Evolutionary conservation across 192 early-diverging fungal species (phyloP).

Genomic region (Podila horticola): DNA sequence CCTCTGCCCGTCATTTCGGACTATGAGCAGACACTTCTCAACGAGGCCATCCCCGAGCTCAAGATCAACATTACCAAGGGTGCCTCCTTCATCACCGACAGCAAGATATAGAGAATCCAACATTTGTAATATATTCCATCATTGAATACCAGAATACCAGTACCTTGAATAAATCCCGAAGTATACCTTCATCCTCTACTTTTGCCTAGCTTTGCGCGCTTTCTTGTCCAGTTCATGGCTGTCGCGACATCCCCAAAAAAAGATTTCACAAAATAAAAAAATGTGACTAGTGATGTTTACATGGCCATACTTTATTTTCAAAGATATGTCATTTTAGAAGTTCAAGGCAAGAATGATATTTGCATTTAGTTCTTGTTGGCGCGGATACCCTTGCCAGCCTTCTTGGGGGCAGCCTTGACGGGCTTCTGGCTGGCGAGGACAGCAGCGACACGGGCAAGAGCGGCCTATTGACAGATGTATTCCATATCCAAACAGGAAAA

Average conservation of each 20-base stretch:
- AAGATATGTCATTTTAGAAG: background rate
- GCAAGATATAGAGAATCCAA: background rate
- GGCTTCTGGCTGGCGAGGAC: slow-evolving; percentile 73
- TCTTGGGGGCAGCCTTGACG: slow-evolving; percentile 65
- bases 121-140: background rate
- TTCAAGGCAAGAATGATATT: background rate
- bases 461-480: slow-evolving; percentile 55
- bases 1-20: slow-evolving; percentile 78
- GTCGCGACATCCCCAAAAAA: background rate
- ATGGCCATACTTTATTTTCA: background rate
- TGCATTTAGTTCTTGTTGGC: slow-evolving; percentile 61
- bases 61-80: slow-evolving; percentile 96
- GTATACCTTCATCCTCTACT: no score
- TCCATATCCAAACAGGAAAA: no score
- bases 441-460: slow-evolving; percentile 77
- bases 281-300: background rate
- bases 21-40: slow-evolving; percentile 89
- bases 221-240: background rate
- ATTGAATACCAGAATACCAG: no score
- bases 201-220: background rate
- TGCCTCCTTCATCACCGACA: slow-evolving; percentile 27
- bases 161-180: no score
- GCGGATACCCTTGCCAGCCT: slow-evolving; percentile 68
- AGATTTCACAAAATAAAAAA: background rate
- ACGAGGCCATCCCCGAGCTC: slow-evolving; percentile 88